Base-by-base conservation (phyloP, 257 asterid species). In the Buddleja alternifolia region DNA sequence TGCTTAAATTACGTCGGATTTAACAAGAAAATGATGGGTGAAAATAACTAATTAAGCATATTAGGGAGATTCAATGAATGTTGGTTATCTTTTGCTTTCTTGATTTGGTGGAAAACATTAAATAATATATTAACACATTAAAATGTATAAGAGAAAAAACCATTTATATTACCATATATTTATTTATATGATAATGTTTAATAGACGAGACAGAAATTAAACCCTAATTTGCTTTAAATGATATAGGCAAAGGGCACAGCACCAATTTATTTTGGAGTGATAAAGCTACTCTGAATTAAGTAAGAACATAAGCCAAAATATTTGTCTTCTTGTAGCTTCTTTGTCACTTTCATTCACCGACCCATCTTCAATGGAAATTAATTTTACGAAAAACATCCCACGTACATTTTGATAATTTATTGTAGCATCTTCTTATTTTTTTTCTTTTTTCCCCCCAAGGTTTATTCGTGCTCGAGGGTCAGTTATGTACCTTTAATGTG, bases 61-160 rank as follows among this genome's bases (percentile, higher is more conserved):
- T 40, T 32, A 52, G 52, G 4, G 17, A 59, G 52, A 41, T 73
- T 73, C 78, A 73, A 50, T 66, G 78, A 66, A 73, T 73, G 66
- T 59, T 67, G 50, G 37, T 14, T 52, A 39, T 45, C 50, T 39
- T 55, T 60, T 61, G 24, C 1, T 47, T 46, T 29, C 34, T 29
- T 46, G 20, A n/a, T 48, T 48, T 48, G 34, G 5, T 29, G 34
- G 34, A 29, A 29, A 29, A 29, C 2, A 29, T 29, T 29, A 29
- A 29, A 1, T 29, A 29, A 29, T 29, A 2, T 29, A n/a, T 29
- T 29, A 1, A 29, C 5, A 29, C 5, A 29, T 29, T 29, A 29
- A 29, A 29, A 29, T 29, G 34, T 29, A 29, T 29, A 29, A 5
- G 34, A 5, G 34, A 29, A 29, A 29, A 29, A 29, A 5, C 2